Conservation (phyloP, 2,329 filamentous ascomycete species). For the Exserohilum turcica region DNA sequence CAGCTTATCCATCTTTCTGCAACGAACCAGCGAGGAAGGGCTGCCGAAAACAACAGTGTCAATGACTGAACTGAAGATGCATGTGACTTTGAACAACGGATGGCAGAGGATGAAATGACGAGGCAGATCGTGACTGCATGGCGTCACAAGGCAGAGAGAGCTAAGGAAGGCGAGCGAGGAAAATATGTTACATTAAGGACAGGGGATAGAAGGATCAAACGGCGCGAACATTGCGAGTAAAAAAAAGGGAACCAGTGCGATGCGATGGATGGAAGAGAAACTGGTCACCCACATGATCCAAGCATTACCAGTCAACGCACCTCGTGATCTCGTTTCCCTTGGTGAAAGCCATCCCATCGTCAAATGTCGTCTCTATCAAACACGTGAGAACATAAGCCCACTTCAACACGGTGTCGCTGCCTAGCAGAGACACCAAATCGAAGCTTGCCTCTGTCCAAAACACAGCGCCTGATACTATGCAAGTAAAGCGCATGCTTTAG, state of each 20-base stretch:
- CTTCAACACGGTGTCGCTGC: slow-evolving; percentile 1
- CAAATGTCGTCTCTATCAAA: background rate
- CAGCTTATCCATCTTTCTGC: slow-evolving; percentile 3
- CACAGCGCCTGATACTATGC: background rate
- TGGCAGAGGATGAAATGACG: background rate
- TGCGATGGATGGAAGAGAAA: slow-evolving; percentile 5
- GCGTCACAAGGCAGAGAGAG: background rate
- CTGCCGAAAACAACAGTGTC: background rate
- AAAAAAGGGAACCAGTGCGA: background rate
- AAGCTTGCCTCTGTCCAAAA: slow-evolving; percentile 1
- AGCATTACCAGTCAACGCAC: background rate
- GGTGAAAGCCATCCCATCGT: slow-evolving; percentile 7
- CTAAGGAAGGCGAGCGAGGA: background rate
- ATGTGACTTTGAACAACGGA: background rate
- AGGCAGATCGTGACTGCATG: background rate
- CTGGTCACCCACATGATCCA: slow-evolving; percentile 5
- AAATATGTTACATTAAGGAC: slow-evolving; percentile 18
- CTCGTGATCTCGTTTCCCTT: slow-evolving; percentile 4
- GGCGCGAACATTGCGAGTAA: slow-evolving; percentile 3
- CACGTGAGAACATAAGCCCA: background rate
- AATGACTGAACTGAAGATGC: background rate
- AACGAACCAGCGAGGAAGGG: background rate
- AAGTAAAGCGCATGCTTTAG: slow-evolving; percentile 15
- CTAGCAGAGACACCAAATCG: slow-evolving; percentile 1
- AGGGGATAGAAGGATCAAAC: background rate